phyloP scores from a whole-genome alignment of 2,329 filamentous ascomycete species.

The Westerdykella ornata region DNA sequence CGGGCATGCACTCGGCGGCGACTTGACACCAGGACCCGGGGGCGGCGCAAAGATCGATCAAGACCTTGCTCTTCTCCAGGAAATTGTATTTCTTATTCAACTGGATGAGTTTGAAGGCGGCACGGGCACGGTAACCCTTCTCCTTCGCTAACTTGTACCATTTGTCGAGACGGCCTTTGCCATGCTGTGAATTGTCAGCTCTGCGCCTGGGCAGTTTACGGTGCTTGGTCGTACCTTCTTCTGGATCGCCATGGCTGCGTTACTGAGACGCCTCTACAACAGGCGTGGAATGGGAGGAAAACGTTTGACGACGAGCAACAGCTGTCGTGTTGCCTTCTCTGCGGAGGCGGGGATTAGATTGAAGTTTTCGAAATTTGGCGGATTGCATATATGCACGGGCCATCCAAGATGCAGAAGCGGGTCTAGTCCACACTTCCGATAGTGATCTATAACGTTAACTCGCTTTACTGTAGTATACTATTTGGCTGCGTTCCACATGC shows the following conservation, averaged over 20 bases:
- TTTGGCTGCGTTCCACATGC: too few relatives aligned
- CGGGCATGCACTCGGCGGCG: constrained; percentile 89
- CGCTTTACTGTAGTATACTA: too few relatives aligned
- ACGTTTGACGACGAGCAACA: too few relatives aligned
- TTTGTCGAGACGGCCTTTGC: constrained; percentile 96
- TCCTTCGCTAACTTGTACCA: constrained; percentile 99
- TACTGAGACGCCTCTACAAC: neutral
- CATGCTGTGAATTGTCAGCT: constrained; percentile 52
- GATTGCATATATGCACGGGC: too few relatives aligned
- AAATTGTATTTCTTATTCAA: constrained; percentile 99
- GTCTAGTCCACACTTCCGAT: too few relatives aligned
- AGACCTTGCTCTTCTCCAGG: constrained; percentile 89
- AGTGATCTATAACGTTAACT: too few relatives aligned
- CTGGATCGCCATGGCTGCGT: constrained; percentile 74
- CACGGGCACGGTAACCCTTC: constrained; percentile 91
- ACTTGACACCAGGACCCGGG: constrained; percentile 98
- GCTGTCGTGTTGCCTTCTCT: too few relatives aligned
- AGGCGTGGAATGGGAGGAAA: too few relatives aligned
- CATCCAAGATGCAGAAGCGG: too few relatives aligned
- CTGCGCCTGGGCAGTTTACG: neutral
- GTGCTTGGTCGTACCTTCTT: constrained; percentile 58
- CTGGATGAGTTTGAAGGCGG: constrained; percentile 96
- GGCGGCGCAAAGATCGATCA: constrained; percentile 94
- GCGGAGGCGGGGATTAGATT: too few relatives aligned
- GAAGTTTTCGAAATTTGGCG: too few relatives aligned